Evolutionary conservation across 768 basidiomycete genomes (phyloP).

Genomic region (Macrolepiota albuminosa): DNA sequence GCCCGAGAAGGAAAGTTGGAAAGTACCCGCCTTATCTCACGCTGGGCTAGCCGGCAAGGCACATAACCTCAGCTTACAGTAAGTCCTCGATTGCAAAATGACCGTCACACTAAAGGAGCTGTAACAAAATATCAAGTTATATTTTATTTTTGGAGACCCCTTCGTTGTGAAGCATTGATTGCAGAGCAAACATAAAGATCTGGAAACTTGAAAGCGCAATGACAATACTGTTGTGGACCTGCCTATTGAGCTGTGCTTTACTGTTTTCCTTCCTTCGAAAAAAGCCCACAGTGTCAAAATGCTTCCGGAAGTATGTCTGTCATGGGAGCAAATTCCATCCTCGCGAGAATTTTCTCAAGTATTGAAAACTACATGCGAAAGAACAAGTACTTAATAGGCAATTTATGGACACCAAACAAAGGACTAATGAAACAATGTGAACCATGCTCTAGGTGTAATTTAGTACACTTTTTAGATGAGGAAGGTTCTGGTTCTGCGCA

Average conservation of each 20-base stretch:
- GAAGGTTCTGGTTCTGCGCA: background rate
- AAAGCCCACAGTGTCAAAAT: background rate
- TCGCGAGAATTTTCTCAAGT: background rate
- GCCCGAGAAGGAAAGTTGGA: too few species aligned
- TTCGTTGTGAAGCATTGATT: too few species aligned
- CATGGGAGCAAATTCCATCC: background rate
- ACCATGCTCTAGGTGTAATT: background rate
- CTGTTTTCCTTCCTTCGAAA: background rate
- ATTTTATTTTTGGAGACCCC: too few species aligned
- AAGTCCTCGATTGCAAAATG: too few species aligned
- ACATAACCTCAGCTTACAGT: too few species aligned
- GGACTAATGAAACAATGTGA: background rate
- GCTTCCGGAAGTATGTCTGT: background rate
- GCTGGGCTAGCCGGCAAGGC: too few species aligned
- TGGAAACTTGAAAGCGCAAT: too few species aligned
- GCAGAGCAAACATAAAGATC: background rate
- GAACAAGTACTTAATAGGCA: background rate
- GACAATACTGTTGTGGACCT: background rate
- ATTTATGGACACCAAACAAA: background rate
- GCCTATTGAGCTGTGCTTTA: background rate
- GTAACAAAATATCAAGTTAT: too few species aligned
- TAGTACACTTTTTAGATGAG: background rate
- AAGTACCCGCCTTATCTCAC: too few species aligned
- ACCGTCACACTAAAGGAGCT: too few species aligned
- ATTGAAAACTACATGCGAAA: background rate